These are phyloP conservation scores for Xylariaceae sp. DNA, from an alignment of 2,329 filamentous ascomycete genomes.

Conservation along the genomic window DNA sequence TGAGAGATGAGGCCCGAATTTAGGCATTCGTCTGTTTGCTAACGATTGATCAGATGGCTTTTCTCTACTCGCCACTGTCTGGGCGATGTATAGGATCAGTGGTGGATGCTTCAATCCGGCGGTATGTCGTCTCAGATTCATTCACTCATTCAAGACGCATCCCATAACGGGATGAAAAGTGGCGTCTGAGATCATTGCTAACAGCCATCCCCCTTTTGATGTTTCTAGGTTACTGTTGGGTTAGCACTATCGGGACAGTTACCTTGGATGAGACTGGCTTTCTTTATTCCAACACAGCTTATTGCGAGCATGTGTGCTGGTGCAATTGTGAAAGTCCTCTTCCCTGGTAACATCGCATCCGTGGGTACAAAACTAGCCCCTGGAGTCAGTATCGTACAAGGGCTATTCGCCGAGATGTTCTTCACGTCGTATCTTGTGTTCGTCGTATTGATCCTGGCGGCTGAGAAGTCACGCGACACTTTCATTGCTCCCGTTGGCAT, in stretches of 20 bases:
- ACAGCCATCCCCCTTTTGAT: neutral
- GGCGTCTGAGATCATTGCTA: neutral
- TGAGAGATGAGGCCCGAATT: neutral
- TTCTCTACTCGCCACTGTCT: constrained; percentile 43
- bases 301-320: constrained; percentile 50
- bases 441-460: constrained; percentile 59
- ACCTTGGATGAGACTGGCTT: constrained; percentile 39
- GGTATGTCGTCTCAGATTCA: constrained; percentile 24
- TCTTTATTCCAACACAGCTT: constrained; percentile 49
- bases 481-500: constrained; percentile 63
- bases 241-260: constrained; percentile 47
- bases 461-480: constrained; percentile 62
- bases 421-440: constrained; percentile 55
- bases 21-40: neutral
- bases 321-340: constrained; percentile 48
- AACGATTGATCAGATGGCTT: constrained; percentile 29
- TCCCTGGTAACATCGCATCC: constrained; percentile 42
- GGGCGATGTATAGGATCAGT: constrained; percentile 46
- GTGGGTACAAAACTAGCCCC: constrained; percentile 24
- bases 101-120: constrained; percentile 40
- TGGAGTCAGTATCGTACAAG: constrained; percentile 37
- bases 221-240: constrained; percentile 42
- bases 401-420: constrained; percentile 58
- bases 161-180: neutral
- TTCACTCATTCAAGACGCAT: neutral